phyloP scores from a whole-genome alignment of 495 filamentous ascomycete genomes.

The Penicillium pancosmium region DNA sequence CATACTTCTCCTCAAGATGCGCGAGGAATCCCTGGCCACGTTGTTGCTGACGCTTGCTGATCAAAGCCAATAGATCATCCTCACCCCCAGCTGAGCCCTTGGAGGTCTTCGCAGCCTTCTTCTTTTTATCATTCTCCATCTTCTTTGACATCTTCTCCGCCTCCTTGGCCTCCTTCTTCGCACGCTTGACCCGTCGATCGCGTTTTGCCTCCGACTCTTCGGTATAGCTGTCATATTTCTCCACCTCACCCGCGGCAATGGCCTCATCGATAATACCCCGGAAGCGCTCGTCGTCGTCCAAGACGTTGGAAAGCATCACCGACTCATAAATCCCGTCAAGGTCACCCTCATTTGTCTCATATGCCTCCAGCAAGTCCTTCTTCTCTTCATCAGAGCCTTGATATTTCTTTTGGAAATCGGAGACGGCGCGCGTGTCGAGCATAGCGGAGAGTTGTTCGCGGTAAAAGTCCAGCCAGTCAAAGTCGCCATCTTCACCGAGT shows the following conservation, averaged over 20 bases:
- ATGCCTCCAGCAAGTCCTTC: slow-evolving; percentile 74
- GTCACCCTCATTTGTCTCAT: slow-evolving; percentile 66
- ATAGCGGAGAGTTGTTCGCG: slow-evolving; percentile 74
- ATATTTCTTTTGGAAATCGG: slow-evolving; percentile 72
- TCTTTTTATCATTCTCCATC: slow-evolving; percentile 63
- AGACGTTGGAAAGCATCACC: slow-evolving; percentile 81
- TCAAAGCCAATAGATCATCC: slow-evolving; percentile 30
- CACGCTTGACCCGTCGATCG: slow-evolving; percentile 63
- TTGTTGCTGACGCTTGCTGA: slow-evolving; percentile 30
- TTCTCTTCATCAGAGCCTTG: slow-evolving; percentile 87
- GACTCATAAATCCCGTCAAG: slow-evolving; percentile 75
- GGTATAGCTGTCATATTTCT: slow-evolving; percentile 67
- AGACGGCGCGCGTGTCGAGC: slow-evolving; percentile 68
- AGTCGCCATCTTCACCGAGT: slow-evolving; percentile 72
- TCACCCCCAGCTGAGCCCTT: slow-evolving; percentile 19
- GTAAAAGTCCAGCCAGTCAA: slow-evolving; percentile 90
- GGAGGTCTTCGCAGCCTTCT: slow-evolving; percentile 45
- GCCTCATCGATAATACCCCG: slow-evolving; percentile 76
- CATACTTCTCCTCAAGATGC: slow-evolving; percentile 33
- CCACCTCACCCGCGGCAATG: slow-evolving; percentile 67
- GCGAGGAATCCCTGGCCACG: slow-evolving; percentile 30
- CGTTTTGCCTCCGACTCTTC: slow-evolving; percentile 68
- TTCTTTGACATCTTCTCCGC: slow-evolving; percentile 71
- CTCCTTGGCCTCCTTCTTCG: slow-evolving; percentile 68
- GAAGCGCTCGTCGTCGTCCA: slow-evolving; percentile 88